Base-by-base conservation (phyloP, 2,329 filamentous ascomycete genomes). In the Aspergillus viridinutans region DNA sequence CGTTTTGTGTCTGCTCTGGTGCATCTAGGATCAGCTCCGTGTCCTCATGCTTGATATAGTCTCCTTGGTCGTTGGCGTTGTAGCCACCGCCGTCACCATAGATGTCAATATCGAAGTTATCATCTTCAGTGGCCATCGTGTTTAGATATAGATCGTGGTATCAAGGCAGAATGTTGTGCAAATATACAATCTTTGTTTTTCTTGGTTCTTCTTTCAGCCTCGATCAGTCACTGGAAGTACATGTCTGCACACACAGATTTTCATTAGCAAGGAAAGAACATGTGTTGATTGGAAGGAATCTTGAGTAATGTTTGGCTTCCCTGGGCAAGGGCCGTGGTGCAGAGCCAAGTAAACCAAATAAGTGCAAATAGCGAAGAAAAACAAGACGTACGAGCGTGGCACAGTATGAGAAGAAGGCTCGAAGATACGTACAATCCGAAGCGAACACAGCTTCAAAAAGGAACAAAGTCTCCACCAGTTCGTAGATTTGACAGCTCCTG, bases 21-120 rank as follows among this genome's bases (percentile, higher is more conserved):
- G 67, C 67, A 56, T 75, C 70, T 62, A 76, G 63, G 26, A 74
- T 72, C 54, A 76, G 62, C n/a, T 75, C 73, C 17, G 71, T 61
- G 48, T 74, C 72, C 28, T 76, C 75, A 32, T 72, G 67, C 54
- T 76, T 76, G 61, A 69, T 58, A 40, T 58, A 71, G 43, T 75
- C 73, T 57, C 83, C 82, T 58, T 85, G 71, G 23, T 76, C 75
- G 62, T 76, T 73, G 52, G 68, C 69, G 62, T 75, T 78, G 58
- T 76, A 77, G 54, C 74, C 70, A 57, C 74, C 74, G 53, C 85
- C 83, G 67, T 87, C 84, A 61, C 85, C 85, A 69, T 87, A 87
- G 75, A 88, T 86, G 72, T 88, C 85, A 78, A 88, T 86, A 66
- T 88, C 85, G 78, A 87, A 87, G 69, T 85, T 86, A 73, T 87